Base-by-base conservation (phyloP, 2,329 filamentous ascomycete genomes). In the Penicillium freii region DNA sequence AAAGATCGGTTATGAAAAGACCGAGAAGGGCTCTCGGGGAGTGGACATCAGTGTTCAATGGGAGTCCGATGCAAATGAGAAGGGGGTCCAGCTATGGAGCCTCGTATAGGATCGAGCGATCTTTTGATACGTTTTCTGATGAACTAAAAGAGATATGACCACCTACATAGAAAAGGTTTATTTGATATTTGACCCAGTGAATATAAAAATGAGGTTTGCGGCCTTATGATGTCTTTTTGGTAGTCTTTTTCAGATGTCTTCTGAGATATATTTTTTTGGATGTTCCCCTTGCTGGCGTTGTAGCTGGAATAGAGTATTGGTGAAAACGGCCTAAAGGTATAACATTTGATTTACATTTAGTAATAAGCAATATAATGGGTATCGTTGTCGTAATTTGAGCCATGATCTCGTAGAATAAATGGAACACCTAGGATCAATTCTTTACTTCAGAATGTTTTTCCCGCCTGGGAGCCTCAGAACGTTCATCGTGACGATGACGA, bases 1-100 rank as follows among this genome's bases (percentile, higher is more conserved):
- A 10, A 81, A 84, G 39, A 80, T 95, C 53, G 82, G 83, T 40
- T 95, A 92, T 71, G 79, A 84, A 52, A 88, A 89, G 65, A 84
- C 87, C 15, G 79, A 86, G 54, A 83, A 87, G 53, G 87, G 90
- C 63, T 85, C 85, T n/a, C 82, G 90, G 45, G 86, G 86, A 3
- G 71, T 92, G 64, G 81, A 84, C 52, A 83, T 93, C 59, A 80
- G 81, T 50, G 77, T 89, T 40, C 77, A 81, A 25, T 92, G 89
- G 89, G 76, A 80, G 9, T 71, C 73, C 36, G 75, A 76, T 46
- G 77, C 75, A 1, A 69, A 71, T 19, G 72, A 75, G 52, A 74
- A 76, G 58, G 77, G 73, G 33, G 47, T 66, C 46, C 77, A 79
- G 62, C 62, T 73, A 58, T 79, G 77, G 77, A 66, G 70, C 17